Conservation (phyloP, 75 land plant species). For the Cryptomeria japonica region DNA sequence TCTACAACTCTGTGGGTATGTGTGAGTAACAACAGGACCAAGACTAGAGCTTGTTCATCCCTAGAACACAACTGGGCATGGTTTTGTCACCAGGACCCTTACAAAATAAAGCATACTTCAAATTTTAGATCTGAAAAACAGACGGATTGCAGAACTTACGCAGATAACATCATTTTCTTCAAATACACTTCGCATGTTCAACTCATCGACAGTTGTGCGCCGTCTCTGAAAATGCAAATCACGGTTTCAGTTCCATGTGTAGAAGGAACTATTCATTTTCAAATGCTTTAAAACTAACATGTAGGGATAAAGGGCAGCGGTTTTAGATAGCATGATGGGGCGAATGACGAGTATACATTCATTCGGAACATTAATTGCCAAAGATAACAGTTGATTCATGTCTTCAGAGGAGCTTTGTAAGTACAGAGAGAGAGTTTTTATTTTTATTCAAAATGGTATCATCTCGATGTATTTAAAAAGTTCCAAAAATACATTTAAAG, state of each 20-base stretch:
- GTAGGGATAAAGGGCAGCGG: neutral
- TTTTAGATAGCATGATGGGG: neutral
- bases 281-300: neutral
- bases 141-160: conserved; percentile 48
- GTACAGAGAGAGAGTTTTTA: neutral
- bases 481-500: neutral
- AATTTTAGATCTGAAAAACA: neutral
- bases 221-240: conserved; percentile 52
- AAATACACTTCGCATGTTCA: conserved; percentile 87
- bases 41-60: too few species aligned
- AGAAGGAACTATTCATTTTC: neutral
- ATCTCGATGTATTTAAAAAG: neutral
- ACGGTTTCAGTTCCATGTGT: neutral
- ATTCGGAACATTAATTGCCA: neutral
- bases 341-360: neutral
- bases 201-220: conserved; percentile 88
- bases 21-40: too few species aligned
- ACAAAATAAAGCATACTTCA: too few species aligned
- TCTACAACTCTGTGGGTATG: too few species aligned
- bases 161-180: conserved; percentile 92
- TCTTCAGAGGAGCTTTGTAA: neutral
- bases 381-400: neutral
- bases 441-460: neutral
- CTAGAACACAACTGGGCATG: too few species aligned
- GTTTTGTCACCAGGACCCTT: too few species aligned